Conservation (phyloP, 805 yeast species). For the Saccharomycopsis amapae region DNA sequence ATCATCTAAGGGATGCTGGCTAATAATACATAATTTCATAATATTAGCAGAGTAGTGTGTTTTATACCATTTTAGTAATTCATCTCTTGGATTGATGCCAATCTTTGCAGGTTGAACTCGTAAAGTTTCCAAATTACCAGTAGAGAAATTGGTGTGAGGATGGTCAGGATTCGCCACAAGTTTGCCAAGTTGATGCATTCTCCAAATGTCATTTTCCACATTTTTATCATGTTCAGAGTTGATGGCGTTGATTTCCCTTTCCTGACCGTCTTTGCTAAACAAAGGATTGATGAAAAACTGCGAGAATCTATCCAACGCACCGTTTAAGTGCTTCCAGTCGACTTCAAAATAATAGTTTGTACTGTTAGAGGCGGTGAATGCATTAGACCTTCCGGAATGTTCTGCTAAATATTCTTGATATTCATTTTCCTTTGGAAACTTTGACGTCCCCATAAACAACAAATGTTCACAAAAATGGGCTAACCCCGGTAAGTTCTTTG, state of each 20-base stretch:
- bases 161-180: conserved; percentile 64
- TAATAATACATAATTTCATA: conserved; percentile 81
- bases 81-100: conserved; percentile 73
- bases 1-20: conserved; percentile 69
- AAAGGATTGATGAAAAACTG: conserved; percentile 88
- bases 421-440: conserved; percentile 73
- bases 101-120: conserved; percentile 52
- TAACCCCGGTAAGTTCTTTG: conserved; percentile 55
- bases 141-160: conserved; percentile 82
- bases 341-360: conserved; percentile 91
- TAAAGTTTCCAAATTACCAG: conserved; percentile 78
- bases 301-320: conserved; percentile 87
- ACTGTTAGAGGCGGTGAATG: conserved; percentile 82
- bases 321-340: conserved; percentile 64
- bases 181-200: conserved; percentile 79
- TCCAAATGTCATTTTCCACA: conserved; percentile 83
- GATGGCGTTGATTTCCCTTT: conserved; percentile 88
- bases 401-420: conserved; percentile 68
- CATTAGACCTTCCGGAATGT: conserved; percentile 87
- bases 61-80: conserved; percentile 66
- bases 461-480: conserved; percentile 77
- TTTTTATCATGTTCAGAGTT: conserved; percentile 95
- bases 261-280: conserved; percentile 57
- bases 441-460: conserved; percentile 72
- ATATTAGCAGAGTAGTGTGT: conserved; percentile 74